These are phyloP conservation scores for Malus hybrid DNA, from an alignment of 331 rosid species.

Conservation along the genomic window DNA sequence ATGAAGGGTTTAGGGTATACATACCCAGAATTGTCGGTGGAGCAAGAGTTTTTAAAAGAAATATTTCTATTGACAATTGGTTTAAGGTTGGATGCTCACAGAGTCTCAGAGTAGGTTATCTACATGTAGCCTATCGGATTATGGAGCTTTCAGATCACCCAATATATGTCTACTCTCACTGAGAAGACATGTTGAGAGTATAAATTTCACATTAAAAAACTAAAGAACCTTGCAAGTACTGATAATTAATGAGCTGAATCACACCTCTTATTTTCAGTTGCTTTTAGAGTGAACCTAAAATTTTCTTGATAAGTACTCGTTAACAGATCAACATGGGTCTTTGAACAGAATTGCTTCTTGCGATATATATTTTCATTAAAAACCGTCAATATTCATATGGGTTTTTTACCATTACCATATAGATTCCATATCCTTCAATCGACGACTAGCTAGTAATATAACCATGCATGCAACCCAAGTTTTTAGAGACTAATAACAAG, in stretches of 20 bases:
- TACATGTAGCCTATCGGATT: too few species aligned
- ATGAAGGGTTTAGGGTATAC: neutral
- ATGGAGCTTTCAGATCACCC: neutral
- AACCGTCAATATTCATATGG: too few species aligned
- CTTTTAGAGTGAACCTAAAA: neutral
- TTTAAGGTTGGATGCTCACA: neutral
- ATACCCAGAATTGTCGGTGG: neutral
- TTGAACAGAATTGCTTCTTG: neutral
- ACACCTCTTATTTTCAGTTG: neutral
- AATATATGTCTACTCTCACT: neutral
- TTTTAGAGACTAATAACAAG: neutral
- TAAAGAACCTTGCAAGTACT: neutral
- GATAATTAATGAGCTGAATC: neutral
- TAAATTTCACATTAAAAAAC: neutral
- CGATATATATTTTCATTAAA: neutral
- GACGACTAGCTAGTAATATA: neutral
- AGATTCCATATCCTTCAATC: too few species aligned
- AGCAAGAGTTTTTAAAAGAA: neutral
- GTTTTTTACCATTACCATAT: too few species aligned
- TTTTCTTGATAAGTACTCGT: neutral
- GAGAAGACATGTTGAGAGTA: neutral
- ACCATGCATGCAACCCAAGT: slow-evolving; percentile 1
- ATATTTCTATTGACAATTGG: neutral
- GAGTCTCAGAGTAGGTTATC: neutral
- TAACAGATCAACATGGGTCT: neutral